phyloP scores from a whole-genome alignment of 2,329 filamentous ascomycete species.

The Xylariaceae sp. region DNA sequence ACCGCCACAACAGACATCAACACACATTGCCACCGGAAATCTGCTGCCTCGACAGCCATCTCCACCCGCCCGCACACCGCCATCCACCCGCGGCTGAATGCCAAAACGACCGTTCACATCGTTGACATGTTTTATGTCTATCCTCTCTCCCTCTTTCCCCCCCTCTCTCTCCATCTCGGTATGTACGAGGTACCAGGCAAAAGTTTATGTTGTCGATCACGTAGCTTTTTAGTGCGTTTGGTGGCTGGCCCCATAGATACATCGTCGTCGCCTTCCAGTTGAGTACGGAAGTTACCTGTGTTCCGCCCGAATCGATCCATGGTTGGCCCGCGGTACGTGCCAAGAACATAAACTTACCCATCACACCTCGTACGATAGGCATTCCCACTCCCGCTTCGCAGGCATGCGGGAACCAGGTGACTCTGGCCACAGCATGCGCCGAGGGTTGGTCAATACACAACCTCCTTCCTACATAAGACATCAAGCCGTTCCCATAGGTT shows the following conservation, averaged over 20 bases:
- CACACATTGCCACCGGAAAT: conserved; percentile 12
- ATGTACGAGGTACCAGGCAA: no score
- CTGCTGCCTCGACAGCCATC: conserved; percentile 16
- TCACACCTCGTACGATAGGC: no score
- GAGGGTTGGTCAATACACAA: background rate
- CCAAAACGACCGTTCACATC: conserved; percentile 15
- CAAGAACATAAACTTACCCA: no score
- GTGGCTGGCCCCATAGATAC: no score
- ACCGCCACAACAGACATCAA: conserved; percentile 17
- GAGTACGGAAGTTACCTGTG: no score
- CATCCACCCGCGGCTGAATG: conserved; percentile 10
- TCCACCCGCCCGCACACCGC: conserved; percentile 21
- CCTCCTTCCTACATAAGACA: conserved; percentile 1
- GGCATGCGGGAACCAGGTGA: conserved; percentile 7
- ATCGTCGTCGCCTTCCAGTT: no score
- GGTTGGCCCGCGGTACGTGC: no score
- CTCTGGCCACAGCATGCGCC: conserved; percentile 1
- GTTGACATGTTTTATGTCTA: background rate
- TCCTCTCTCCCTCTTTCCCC: background rate
- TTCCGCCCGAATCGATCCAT: no score
- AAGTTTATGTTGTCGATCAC: no score
- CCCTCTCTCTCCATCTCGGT: background rate
- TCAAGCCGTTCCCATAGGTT: conserved; percentile 4
- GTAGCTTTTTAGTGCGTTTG: no score
- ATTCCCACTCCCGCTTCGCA: background rate